phyloP scores from a whole-genome alignment of 306 rosid species.

The Sicyos baderoa region DNA sequence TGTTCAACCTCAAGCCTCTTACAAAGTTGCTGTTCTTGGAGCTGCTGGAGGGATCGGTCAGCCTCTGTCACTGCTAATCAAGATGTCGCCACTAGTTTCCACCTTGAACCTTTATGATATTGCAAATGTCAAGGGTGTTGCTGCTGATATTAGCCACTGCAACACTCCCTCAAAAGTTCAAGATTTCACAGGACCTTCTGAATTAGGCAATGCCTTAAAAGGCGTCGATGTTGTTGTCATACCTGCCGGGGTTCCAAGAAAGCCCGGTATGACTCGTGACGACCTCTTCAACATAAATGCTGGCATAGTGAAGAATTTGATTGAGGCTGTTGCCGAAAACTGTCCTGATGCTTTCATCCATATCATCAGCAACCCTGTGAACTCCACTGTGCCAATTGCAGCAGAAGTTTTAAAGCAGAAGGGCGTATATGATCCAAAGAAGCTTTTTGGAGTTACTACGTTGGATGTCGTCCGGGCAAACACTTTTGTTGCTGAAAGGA shows the following conservation, averaged over 20 bases:
- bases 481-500: constrained; percentile 90
- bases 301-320: constrained; percentile 71
- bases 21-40: constrained; percentile 86
- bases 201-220: constrained; percentile 53
- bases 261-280: constrained; percentile 97
- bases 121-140: constrained; percentile 91
- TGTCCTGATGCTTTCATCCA: constrained; percentile 88
- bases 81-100: constrained; percentile 92
- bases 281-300: constrained; percentile 97
- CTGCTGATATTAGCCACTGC: constrained; percentile 96
- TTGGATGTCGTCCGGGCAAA: constrained; percentile 98
- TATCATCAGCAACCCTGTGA: constrained; percentile 85
- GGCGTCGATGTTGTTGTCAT: constrained; percentile 82
- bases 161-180: constrained; percentile 82
- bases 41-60: constrained; percentile 98
- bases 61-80: constrained; percentile 76
- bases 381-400: constrained; percentile 92
- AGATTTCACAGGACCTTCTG: constrained; percentile 77
- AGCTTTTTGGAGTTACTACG: constrained; percentile 90
- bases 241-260: constrained; percentile 98
- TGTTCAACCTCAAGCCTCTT: constrained; percentile 74
- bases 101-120: constrained; percentile 77
- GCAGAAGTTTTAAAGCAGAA: constrained; percentile 75
- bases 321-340: constrained; percentile 84
- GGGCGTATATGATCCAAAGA: constrained; percentile 87